Evolutionary conservation across 768 basidiomycete genomes (phyloP).

Genomic region (Austroboletus festivus): DNA sequence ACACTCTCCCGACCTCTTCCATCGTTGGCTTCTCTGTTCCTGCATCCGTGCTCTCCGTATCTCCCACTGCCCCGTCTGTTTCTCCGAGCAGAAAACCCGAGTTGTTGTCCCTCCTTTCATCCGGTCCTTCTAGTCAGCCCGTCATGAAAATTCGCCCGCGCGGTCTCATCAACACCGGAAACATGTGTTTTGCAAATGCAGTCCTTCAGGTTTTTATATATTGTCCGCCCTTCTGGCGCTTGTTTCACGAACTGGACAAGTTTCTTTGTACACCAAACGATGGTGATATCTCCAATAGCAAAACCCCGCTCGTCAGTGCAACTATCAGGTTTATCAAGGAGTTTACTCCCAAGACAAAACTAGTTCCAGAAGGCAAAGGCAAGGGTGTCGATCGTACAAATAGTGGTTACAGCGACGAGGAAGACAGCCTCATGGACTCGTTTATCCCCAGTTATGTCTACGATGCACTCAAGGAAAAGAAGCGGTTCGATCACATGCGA

Average conservation of each 20-base stretch:
- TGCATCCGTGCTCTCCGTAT: constrained; percentile 35
- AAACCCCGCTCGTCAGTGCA: constrained; percentile 62
- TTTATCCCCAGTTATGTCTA: constrained; percentile 87
- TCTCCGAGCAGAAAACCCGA: constrained; percentile 43
- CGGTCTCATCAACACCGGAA: constrained; percentile 90
- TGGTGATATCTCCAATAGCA: constrained; percentile 26
- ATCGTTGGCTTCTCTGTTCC: constrained; percentile 75
- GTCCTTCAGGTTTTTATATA: constrained; percentile 90
- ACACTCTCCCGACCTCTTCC: constrained; percentile 63
- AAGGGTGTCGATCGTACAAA: constrained; percentile 38
- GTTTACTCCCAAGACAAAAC: constrained; percentile 43
- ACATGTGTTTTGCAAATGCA: constrained; percentile 97
- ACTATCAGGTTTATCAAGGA: constrained; percentile 75
- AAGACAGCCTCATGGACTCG: constrained; percentile 54
- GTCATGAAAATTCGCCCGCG: constrained; percentile 53
- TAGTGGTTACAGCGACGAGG: constrained; percentile 36
- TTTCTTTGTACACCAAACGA: constrained; percentile 37
- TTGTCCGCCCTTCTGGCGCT: constrained; percentile 77
- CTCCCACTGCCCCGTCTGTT: constrained; percentile 27
- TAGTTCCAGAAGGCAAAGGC: constrained; percentile 32
- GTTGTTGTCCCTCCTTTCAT: constrained; percentile 52
- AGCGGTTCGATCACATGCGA: constrained; percentile 90
- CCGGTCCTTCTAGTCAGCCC: constrained; percentile 29
- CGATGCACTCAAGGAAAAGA: constrained; percentile 90
- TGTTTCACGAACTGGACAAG: constrained; percentile 71